Conservation (phyloP, 441 rosid species). For the Sinapis alba region DNA sequence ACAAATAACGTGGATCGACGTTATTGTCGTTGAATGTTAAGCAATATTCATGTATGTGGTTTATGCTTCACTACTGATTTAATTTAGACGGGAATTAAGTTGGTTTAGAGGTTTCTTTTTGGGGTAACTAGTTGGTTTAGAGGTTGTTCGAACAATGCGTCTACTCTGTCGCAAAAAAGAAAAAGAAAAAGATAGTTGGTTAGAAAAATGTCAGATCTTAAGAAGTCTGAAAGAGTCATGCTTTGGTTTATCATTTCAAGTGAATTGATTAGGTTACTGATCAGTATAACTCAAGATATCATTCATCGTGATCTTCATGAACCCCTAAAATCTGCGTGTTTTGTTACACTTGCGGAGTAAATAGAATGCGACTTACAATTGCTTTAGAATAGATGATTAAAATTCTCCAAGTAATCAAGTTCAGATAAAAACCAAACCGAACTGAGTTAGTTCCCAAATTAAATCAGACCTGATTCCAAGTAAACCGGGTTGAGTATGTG, state of each 20-base stretch:
- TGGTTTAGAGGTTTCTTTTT: not conserved
- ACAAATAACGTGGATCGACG: conserved; percentile 31
- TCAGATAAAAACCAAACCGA: not conserved
- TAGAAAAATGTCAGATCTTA: not conserved
- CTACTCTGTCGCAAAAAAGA: not conserved
- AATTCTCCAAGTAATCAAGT: not conserved
- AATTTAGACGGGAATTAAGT: not conserved
- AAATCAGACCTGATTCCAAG: not conserved
- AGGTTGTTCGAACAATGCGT: not conserved
- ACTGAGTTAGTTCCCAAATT: not conserved
- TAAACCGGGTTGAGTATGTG: not conserved
- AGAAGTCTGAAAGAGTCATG: not conserved
- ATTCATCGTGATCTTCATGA: not conserved
- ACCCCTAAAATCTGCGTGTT: not conserved
- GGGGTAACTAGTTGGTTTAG: not conserved
- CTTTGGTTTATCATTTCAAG: not conserved
- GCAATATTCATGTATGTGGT: not conserved
- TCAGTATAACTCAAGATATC: not conserved
- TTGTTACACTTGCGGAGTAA: not conserved
- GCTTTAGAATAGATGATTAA: not conserved
- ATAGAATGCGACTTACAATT: not conserved
- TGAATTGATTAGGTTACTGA: not conserved
- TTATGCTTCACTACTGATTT: not conserved
- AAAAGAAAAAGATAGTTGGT: not conserved
- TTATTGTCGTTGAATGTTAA: not conserved